Evolutionary conservation across 1,284 basidiomycete species (phyloP).

Genomic region (Ustilago crameri): DNA sequence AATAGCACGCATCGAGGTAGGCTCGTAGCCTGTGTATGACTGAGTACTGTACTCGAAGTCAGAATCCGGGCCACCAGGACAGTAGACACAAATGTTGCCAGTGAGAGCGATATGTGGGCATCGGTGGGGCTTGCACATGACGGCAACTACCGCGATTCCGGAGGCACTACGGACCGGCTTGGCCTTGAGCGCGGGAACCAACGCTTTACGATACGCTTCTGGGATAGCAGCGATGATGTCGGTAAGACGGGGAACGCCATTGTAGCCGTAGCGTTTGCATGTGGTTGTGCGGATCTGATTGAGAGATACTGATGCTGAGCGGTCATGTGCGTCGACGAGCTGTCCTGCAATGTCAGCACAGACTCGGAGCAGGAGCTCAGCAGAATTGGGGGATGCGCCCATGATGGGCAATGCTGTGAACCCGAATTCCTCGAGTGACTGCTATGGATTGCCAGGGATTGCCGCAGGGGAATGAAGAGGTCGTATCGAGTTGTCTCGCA

Average conservation of each 20-base stretch:
- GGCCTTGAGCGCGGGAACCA: conserved; percentile 90
- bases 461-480: neutral
- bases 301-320: conserved; percentile 75
- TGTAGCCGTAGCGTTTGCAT: conserved; percentile 87
- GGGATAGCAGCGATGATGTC: conserved; percentile 99
- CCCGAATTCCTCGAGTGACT: neutral
- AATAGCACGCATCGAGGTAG: conserved; percentile 98
- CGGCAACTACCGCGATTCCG: conserved; percentile 97
- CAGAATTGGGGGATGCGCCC: conserved; percentile 72
- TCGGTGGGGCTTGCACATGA: conserved; percentile 99
- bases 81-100: conserved; percentile 99
- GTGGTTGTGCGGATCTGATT: conserved; percentile 87
- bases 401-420: conserved; percentile 16
- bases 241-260: conserved; percentile 89
- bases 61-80: conserved; percentile 97
- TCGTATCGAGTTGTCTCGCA: neutral
- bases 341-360: conserved; percentile 94
- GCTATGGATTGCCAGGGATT: neutral
- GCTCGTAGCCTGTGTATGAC: conserved; percentile 95
- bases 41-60: conserved; percentile 99
- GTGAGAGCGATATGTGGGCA: conserved; percentile 99
- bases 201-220: conserved; percentile 91
- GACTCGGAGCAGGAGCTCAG: conserved; percentile 87
- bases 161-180: conserved; percentile 97
- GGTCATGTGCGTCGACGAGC: conserved; percentile 88